phyloP scores from a whole-genome alignment of 2,329 filamentous ascomycete genomes.

The Trichoderma hamatum region DNA sequence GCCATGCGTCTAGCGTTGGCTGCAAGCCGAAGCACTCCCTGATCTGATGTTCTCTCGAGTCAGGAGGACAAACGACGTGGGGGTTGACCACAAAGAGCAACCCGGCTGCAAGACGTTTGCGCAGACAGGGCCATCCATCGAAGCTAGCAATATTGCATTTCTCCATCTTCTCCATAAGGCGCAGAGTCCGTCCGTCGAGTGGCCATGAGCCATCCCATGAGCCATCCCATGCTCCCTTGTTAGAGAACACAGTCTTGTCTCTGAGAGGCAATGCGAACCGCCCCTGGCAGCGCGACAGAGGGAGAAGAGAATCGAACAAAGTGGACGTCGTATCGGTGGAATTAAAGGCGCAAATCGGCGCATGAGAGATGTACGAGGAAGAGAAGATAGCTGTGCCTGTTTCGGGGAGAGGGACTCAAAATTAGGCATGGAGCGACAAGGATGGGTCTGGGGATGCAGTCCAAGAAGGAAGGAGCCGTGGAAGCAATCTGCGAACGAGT shows the following conservation, averaged over 20 bases:
- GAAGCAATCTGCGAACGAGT: conserved; percentile 10
- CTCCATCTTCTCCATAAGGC: neutral
- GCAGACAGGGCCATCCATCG: neutral
- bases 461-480: conserved; percentile 22
- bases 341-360: neutral
- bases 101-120: neutral
- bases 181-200: neutral
- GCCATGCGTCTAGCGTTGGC: neutral
- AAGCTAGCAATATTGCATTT: neutral
- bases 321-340: neutral
- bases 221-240: neutral
- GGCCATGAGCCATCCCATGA: neutral
- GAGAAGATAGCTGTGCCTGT: neutral
- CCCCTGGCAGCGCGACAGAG: neutral
- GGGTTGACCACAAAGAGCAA: neutral
- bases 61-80: conserved; percentile 5
- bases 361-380: neutral
- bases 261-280: neutral
- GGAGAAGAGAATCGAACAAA: neutral
- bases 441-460: neutral
- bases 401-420: neutral
- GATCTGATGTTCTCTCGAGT: neutral
- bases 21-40: neutral
- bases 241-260: neutral
- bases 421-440: conserved; percentile 4